Evolutionary conservation across 73 alveolate species (phyloP), one percentile per base, ranked within the genome.

Genomic region (Paramecium caudatum): DNA sequence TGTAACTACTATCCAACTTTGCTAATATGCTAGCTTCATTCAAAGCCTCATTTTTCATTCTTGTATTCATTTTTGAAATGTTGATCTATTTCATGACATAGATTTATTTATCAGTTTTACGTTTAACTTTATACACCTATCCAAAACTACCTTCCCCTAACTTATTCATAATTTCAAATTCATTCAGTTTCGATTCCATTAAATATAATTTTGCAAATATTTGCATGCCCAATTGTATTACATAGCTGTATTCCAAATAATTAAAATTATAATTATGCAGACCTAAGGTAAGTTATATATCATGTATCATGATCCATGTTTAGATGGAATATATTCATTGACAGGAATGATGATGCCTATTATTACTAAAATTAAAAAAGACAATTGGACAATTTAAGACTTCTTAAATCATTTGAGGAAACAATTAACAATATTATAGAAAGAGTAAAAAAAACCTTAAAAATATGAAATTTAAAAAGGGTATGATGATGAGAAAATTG

Each of bases 1-100:
- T 93, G 70, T 96, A 95, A 19, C 96, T 95, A 68, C 95, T 93
- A 48, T 90, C 87, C 13, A 96, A 48, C 25, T 88, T 68, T 15
- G 98, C 95, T 78, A 95, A 87, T 39, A 97, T 92, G 61, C 87
- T 91, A 36, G 97, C 98, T 87, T 97, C 99, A 62, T 96, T 96
- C 88, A 95, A 80, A 34, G 99, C 99, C 23, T 94, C 92, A 85
- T 90, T 45, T 81, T 90, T 90, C 91, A 78, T 50, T 50, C 91
- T 69, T 5, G 27, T 25, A 48, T 48, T 74, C 94, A 90, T 78
- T 48, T 90, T 90, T 37, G 90, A 62, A 7, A 90, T 90, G 37
- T 90, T 90, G 46, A 90, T 81, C 46, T 90, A 13, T 25, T 90
- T 90, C 90, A 90, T 74, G 3, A 81, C 94, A 90, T 90, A 90